phyloP scores from a whole-genome alignment of 768 basidiomycete species.

The Mycena haematopus region DNA sequence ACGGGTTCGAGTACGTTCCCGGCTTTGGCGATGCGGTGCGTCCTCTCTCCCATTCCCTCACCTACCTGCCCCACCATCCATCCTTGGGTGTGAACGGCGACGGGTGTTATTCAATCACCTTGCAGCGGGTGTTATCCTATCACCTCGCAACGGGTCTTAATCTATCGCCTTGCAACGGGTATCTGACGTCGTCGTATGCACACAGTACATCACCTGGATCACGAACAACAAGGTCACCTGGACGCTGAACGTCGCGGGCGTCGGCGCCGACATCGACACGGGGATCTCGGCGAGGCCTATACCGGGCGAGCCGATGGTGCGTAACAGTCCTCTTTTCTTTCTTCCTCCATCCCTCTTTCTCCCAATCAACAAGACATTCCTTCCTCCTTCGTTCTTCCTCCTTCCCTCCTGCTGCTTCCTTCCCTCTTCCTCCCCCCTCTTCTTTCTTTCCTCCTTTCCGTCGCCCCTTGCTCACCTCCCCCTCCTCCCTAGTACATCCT shows the following conservation, averaged over 20 bases:
- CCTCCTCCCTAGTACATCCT: slow-evolving; percentile 62
- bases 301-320: slow-evolving; percentile 76
- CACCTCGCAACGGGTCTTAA: too few relatives aligned
- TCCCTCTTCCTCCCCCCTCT: too few relatives aligned
- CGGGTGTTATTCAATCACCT: too few relatives aligned
- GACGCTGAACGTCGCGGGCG: slow-evolving; percentile 57
- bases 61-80: neutral
- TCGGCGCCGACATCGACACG: slow-evolving; percentile 56
- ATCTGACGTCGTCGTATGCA: too few relatives aligned
- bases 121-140: too few relatives aligned
- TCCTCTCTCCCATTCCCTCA: slow-evolving; percentile 13
- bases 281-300: slow-evolving; percentile 65
- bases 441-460: too few relatives aligned
- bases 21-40: slow-evolving; percentile 49
- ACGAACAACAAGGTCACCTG: slow-evolving; percentile 58
- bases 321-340: neutral
- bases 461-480: neutral
- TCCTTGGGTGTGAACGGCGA: too few relatives aligned
- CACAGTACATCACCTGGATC: slow-evolving; percentile 61
- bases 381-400: too few relatives aligned
- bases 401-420: too few relatives aligned
- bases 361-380: too few relatives aligned
- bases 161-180: too few relatives aligned
- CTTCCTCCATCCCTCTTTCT: too few relatives aligned
- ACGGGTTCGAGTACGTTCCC: slow-evolving; percentile 62